phyloP scores from a whole-genome alignment of 2,329 filamentous ascomycete genomes.

The Mollisiaceae sp. region DNA sequence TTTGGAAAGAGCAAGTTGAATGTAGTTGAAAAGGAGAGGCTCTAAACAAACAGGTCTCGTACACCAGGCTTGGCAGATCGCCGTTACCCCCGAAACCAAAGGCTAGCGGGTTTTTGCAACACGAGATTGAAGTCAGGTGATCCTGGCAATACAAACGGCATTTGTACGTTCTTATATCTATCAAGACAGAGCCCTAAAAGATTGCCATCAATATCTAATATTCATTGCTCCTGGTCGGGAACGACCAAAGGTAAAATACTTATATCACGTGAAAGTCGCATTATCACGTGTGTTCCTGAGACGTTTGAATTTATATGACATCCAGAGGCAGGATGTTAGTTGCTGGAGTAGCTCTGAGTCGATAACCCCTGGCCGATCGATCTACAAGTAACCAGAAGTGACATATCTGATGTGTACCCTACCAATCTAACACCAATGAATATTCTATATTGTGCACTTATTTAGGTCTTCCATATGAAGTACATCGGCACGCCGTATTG shows the following conservation, averaged over 20 bases:
- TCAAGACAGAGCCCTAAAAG: background rate
- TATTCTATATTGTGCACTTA: no score
- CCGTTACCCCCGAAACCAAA: slow-evolving; percentile 27
- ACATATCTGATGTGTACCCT: no score
- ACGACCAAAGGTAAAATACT: background rate
- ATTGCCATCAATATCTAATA: no score
- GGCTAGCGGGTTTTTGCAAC: slow-evolving; percentile 30
- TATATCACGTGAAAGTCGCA: background rate
- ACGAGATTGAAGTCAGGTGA: background rate
- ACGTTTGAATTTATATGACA: background rate
- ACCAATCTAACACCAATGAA: no score
- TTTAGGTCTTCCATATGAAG: no score
- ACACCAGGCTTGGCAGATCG: slow-evolving; percentile 23
- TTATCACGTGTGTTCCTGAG: background rate
- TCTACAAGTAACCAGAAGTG: no score
- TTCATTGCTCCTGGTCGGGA: no score
- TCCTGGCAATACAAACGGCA: background rate
- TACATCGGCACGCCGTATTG: no score
- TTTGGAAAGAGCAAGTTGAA: slow-evolving; percentile 19
- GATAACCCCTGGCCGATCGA: no score
- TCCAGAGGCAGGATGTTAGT: no score
- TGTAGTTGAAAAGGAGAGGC: slow-evolving; percentile 14
- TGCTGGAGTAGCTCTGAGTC: no score
- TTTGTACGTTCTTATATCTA: background rate
- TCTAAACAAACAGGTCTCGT: slow-evolving; percentile 31